A percentile compares a stretch with the other conserved stretches of the same genome.
Evolutionary conservation across 23 red algal species (phyloP).

Genomic region (Gracilaria caudata): DNA sequence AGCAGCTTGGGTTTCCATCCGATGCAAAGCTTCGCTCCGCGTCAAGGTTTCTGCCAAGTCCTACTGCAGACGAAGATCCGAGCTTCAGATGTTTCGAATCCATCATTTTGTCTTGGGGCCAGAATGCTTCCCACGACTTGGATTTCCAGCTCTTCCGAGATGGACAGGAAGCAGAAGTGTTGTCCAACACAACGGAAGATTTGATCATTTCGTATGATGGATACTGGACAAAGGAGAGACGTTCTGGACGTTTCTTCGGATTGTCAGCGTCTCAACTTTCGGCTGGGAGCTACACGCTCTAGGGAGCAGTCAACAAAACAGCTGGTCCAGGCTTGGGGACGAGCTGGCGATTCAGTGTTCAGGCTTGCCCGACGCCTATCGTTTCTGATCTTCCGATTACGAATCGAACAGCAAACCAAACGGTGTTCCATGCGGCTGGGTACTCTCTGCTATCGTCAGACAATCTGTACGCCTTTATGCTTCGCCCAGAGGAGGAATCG

Average conservation of each 20-base stretch:
- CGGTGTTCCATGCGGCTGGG: conserved; percentile 33
- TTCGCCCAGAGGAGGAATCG: not conserved
- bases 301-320: conserved; percentile 10
- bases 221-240: conserved; percentile 15
- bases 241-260: conserved; percentile 6
- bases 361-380: conserved; percentile 6
- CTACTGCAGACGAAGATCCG: not conserved
- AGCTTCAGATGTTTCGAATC: conserved; percentile 6
- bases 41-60: not conserved
- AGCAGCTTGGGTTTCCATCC: not conserved
- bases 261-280: not conserved
- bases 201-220: not conserved
- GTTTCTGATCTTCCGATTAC: conserved; percentile 19
- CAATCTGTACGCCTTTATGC: conserved; percentile 40
- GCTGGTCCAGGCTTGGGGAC: not conserved
- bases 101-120: conserved; percentile 4
- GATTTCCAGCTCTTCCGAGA: conserved; percentile 27
- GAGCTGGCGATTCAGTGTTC: conserved; percentile 32
- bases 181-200: not conserved
- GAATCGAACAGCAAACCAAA: conserved; percentile 16
- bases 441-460: conserved; percentile 33
- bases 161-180: not conserved
- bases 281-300: not conserved
- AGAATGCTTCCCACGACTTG: not conserved
- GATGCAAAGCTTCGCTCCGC: not conserved